Evolutionary conservation across 306 rosid species (phyloP).

Genomic region (Trifolium fragiferum): DNA sequence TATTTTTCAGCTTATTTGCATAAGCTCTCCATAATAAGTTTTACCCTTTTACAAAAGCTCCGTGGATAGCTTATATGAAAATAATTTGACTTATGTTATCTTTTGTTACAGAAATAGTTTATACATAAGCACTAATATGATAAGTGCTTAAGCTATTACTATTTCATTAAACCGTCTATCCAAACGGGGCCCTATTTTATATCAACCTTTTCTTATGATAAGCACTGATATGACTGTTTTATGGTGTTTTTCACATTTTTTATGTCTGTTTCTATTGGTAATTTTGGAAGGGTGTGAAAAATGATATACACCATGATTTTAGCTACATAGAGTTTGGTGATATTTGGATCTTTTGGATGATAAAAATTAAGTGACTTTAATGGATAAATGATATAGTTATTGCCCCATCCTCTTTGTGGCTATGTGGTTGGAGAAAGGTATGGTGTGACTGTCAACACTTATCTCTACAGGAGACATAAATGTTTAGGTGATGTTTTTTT

Average conservation of each 20-base stretch:
- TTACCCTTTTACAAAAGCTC: background rate
- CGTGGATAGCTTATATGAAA: background rate
- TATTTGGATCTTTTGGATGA: constrained; percentile 20
- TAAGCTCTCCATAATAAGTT: background rate
- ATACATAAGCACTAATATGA: background rate
- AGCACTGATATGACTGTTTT: background rate
- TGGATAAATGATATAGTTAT: constrained; percentile 23
- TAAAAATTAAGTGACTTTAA: constrained; percentile 15
- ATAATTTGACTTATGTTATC: background rate
- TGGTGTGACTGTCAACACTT: constrained; percentile 2
- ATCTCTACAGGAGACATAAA: background rate
- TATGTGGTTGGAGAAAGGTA: constrained; percentile 8
- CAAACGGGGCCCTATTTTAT: background rate
- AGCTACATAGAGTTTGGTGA: background rate
- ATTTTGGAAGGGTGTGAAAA: constrained; percentile 1
- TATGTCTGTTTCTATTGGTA: constrained; percentile 1
- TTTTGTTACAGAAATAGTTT: background rate
- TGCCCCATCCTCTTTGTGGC: constrained; percentile 4
- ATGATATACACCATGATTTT: constrained; percentile 2
- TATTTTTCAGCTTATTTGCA: background rate
- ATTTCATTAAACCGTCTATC: background rate
- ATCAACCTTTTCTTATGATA: constrained; percentile 15
- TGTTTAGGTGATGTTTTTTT: background rate
- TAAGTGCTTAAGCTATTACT: background rate
- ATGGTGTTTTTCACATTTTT: constrained; percentile 13